phyloP scores from a whole-genome alignment of 169 alveolate species.

The Plasmodium knowlesi region DNA sequence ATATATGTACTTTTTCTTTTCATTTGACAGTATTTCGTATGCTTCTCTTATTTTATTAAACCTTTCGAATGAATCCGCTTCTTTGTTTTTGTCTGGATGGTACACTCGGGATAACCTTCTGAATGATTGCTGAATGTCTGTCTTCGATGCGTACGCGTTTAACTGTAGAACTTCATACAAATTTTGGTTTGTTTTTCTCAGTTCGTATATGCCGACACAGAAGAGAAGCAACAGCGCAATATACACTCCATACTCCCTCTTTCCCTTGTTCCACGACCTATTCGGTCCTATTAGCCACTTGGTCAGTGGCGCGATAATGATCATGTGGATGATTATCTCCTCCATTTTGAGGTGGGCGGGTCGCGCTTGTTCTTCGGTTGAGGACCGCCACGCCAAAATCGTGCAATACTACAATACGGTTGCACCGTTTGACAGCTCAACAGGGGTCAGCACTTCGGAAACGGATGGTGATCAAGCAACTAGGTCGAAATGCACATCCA shows the following conservation, averaged over 20 bases:
- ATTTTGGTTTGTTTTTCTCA: constrained; percentile 60
- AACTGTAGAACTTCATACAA: constrained; percentile 47
- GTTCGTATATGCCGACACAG: constrained; percentile 65
- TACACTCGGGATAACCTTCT: constrained; percentile 83
- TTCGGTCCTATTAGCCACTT: constrained; percentile 72
- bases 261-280: constrained; percentile 65
- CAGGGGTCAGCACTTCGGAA: not conserved
- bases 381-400: not conserved
- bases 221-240: constrained; percentile 40
- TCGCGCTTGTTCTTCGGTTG: not conserved
- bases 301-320: constrained; percentile 70
- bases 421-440: not conserved
- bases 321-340: constrained; percentile 65
- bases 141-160: constrained; percentile 19
- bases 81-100: constrained; percentile 93
- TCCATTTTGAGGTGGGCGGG: constrained; percentile 32
- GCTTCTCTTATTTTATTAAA: constrained; percentile 93
- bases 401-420: not conserved
- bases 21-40: constrained; percentile 91
- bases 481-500: not conserved
- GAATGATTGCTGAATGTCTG: constrained; percentile 67
- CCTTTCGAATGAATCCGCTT: constrained; percentile 86
- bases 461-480: not conserved
- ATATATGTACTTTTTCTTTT: constrained; percentile 90
- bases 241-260: constrained; percentile 65